Percentiles rank a stretch among this genome's conserved stretches.
Conservation (phyloP, 2,329 filamentous ascomycete species). For the Fusarium lyarnte region DNA sequence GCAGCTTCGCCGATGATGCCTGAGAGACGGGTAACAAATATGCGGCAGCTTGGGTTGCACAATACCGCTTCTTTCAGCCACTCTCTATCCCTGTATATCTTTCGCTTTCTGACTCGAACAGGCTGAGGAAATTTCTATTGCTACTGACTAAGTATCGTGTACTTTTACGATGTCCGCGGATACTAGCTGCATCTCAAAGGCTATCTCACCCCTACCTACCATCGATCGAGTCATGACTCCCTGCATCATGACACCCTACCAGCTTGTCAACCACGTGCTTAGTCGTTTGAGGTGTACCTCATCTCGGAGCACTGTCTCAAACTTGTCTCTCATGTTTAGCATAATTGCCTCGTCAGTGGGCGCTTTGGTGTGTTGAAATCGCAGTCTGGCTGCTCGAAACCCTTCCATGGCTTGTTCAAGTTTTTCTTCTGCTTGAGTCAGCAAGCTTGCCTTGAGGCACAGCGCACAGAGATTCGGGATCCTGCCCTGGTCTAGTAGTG, state of each 20-base stretch:
- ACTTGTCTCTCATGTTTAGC: conserved; percentile 24
- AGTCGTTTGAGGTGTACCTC: conserved; percentile 35
- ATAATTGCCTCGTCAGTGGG: conserved; percentile 23
- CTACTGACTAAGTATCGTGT: conserved; percentile 18
- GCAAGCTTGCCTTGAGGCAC: conserved; percentile 25
- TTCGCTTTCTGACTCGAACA: conserved; percentile 27
- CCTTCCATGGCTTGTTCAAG: conserved; percentile 16
- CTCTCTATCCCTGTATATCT: conserved; percentile 8
- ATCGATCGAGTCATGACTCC: conserved; percentile 15
- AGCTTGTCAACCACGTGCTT: conserved; percentile 40
- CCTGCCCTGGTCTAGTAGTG: conserved; percentile 45
- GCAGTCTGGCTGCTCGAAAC: conserved; percentile 24
- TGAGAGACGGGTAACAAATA: conserved; percentile 7
- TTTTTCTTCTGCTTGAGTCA: conserved; percentile 11
- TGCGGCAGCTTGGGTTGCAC: conserved; percentile 16
- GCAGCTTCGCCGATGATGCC: conserved; percentile 13
- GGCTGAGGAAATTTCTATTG: conserved; percentile 2
- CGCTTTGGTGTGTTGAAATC: conserved; percentile 20
- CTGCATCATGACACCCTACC: conserved; percentile 20
- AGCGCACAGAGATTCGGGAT: conserved; percentile 39
- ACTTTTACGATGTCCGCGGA: conserved; percentile 7
- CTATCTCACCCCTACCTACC: conserved; percentile 1
- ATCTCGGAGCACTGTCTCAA: conserved; percentile 36
- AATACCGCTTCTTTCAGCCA: conserved; percentile 11
- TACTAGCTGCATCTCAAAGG: background rate